Evolutionary conservation across 805 yeast species (phyloP).

Genomic region (Schwanniomyces vanrijiae): DNA sequence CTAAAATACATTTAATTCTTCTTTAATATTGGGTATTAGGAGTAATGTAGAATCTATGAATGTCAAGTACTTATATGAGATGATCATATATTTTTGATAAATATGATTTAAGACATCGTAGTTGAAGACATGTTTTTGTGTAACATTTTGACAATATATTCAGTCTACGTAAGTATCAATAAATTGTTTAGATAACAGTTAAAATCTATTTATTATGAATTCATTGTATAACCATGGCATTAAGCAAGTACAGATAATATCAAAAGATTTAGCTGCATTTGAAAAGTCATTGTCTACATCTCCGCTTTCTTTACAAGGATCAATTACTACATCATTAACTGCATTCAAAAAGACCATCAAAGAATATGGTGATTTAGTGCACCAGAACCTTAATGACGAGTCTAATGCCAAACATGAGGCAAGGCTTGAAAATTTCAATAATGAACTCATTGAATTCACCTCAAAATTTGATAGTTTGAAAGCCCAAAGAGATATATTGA

Average conservation of each 20-base stretch:
- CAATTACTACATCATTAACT: constrained; percentile 76
- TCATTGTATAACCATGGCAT: constrained; percentile 87
- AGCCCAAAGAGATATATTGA: constrained; percentile 51
- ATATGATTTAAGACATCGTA: background rate
- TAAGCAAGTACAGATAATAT: constrained; percentile 74
- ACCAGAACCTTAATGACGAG: constrained; percentile 57
- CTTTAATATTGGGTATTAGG: background rate
- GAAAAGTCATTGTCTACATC: constrained; percentile 66
- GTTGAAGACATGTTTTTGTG: constrained; percentile 2
- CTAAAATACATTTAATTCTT: background rate
- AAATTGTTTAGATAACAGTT: background rate
- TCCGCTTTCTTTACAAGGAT: constrained; percentile 74
- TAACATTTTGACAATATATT: constrained; percentile 1
- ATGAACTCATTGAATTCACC: constrained; percentile 45
- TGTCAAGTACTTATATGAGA: background rate
- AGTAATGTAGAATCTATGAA: background rate
- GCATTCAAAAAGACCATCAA: constrained; percentile 74
- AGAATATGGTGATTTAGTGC: constrained; percentile 59
- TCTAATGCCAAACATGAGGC: constrained; percentile 50
- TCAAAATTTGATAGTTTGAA: constrained; percentile 55
- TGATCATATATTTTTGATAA: background rate
- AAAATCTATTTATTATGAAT: constrained; percentile 45
- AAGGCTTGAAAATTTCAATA: constrained; percentile 59
- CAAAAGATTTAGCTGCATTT: constrained; percentile 65
- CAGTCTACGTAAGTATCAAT: background rate